Percentiles rank a stretch among this genome's conserved stretches.
Conservation (phyloP, 2,329 filamentous ascomycete genomes). For the Cordyceps pruinosa region DNA sequence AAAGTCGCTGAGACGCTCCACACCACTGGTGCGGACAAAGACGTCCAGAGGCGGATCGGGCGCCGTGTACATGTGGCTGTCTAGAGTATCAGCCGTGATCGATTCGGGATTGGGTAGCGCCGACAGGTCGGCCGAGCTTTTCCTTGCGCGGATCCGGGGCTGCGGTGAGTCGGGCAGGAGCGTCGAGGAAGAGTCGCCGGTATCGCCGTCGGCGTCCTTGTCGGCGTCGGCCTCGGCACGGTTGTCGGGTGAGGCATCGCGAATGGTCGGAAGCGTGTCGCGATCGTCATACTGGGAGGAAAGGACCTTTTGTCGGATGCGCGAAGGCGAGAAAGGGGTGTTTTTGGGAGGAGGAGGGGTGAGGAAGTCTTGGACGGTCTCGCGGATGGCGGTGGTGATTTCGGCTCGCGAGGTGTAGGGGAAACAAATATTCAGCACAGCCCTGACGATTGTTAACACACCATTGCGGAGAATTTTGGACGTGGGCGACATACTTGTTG, state of each 20-base stretch:
- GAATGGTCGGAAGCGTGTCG: slow-evolving; percentile 43
- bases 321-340: slow-evolving; percentile 77
- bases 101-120: slow-evolving; percentile 67
- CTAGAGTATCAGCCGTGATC: slow-evolving; percentile 77
- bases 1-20: slow-evolving; percentile 89
- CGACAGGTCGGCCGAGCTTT: slow-evolving; percentile 27
- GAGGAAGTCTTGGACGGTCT: slow-evolving; percentile 81
- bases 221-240: slow-evolving; percentile 40
- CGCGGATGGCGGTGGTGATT: slow-evolving; percentile 82
- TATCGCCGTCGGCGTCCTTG: slow-evolving; percentile 39
- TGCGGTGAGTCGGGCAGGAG: slow-evolving; percentile 47
- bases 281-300: slow-evolving; percentile 51
- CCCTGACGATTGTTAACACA: slow-evolving; percentile 29
- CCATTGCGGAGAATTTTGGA: not conserved
- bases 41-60: slow-evolving; percentile 83
- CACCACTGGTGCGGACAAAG: slow-evolving; percentile 85
- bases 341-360: slow-evolving; percentile 58
- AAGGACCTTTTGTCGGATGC: slow-evolving; percentile 80
- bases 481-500: slow-evolving; percentile 50
- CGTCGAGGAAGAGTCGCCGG: slow-evolving; percentile 53
- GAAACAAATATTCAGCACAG: slow-evolving; percentile 85
- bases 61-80: slow-evolving; percentile 81
- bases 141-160: slow-evolving; percentile 27
- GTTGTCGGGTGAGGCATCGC: slow-evolving; percentile 41
- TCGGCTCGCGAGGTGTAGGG: slow-evolving; percentile 95